Evolutionary conservation across 495 filamentous ascomycete species (phyloP), one percentile per base, ranked within the genome.

Genomic region (Terfezia claveryi): DNA sequence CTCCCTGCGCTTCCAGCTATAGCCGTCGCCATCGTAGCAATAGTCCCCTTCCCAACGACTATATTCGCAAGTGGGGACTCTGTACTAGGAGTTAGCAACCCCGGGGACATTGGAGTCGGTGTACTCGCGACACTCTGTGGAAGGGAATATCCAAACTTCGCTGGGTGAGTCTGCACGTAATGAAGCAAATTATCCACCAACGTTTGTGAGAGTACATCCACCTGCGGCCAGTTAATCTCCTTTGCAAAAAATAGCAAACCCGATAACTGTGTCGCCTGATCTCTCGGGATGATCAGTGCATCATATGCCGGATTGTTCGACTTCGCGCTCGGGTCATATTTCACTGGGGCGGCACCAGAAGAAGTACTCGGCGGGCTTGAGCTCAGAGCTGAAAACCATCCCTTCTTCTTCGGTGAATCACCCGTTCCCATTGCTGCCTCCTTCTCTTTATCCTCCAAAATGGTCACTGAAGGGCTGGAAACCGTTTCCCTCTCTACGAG

Each of bases 211-310:
- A 59, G 60, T 59, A 36, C 53, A 55, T 60, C 61, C 49, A 55
- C 54, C 16, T 59, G 71, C 11, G 77, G 77, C 77, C 77, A 80
- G 20, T 71, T 67, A 14, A 80, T 58, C 55, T 71, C 70, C 37
- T 67, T 67, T 12, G 77, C 77, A 63, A 80, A 80, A 57, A 79
- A 75, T 20, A 74, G 65, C 11, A 80, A 56, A 10, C 77, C 77
- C 16, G 68, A 60, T 17, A 77, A 67, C 59, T 80, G 77, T 20
- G 71, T 72, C 9, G 55, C 41, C 11, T 57, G 52, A n/a, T 65
- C 56, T 50, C 63, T 57, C 16, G 63, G 63, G 12, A 55, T 57
- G 51, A 66, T 57, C 12, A 63, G 54, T 9, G 57, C 32, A 53
- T 59, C 57, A 12, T 36, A 38, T 54, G 52, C n/a, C 49, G 37